Conservation (phyloP, 208 protist genomes). For the Crithidia bombi region DNA sequence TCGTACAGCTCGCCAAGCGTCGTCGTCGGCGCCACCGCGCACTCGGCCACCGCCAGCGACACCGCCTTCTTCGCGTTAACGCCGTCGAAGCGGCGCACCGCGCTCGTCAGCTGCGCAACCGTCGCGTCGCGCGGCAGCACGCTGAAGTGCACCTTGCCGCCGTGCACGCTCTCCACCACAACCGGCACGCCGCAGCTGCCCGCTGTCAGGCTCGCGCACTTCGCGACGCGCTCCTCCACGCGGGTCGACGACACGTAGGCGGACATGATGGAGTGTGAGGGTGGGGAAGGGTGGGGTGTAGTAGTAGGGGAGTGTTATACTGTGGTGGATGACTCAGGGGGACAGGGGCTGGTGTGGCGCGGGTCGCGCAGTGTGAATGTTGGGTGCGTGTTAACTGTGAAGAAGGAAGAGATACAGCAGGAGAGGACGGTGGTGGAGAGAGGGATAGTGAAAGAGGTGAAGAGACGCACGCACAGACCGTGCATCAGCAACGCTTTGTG, state of each 20-base stretch:
- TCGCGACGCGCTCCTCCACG: constrained; percentile 24
- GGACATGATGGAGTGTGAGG: constrained; percentile 17
- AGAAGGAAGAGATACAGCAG: too few species aligned
- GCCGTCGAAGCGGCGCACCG: constrained; percentile 23
- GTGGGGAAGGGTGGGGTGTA: too few species aligned
- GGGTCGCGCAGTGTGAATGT: too few species aligned
- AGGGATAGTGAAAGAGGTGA: too few species aligned
- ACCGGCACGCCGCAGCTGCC: constrained; percentile 13
- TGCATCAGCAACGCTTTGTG: too few species aligned
- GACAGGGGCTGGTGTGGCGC: too few species aligned
- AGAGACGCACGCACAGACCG: too few species aligned
- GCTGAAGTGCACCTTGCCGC: constrained; percentile 37
- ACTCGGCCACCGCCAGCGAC: constrained; percentile 21
- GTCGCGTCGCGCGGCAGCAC: constrained; percentile 28
- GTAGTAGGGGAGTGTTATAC: neutral
- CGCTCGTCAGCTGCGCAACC: constrained; percentile 25
- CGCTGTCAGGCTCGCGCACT: neutral
- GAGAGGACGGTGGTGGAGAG: too few species aligned
- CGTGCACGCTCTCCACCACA: constrained; percentile 24
- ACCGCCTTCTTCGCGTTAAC: constrained; percentile 17
- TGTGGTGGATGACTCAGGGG: neutral
- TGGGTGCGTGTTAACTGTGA: too few species aligned
- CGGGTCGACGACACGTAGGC: constrained; percentile 15
- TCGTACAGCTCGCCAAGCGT: constrained; percentile 41
- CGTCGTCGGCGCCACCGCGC: constrained; percentile 27